Percentiles rank a stretch among this genome's conserved stretches.
phyloP scores from a whole-genome alignment of 257 asterid genomes.

The Handroanthus guayacan region DNA sequence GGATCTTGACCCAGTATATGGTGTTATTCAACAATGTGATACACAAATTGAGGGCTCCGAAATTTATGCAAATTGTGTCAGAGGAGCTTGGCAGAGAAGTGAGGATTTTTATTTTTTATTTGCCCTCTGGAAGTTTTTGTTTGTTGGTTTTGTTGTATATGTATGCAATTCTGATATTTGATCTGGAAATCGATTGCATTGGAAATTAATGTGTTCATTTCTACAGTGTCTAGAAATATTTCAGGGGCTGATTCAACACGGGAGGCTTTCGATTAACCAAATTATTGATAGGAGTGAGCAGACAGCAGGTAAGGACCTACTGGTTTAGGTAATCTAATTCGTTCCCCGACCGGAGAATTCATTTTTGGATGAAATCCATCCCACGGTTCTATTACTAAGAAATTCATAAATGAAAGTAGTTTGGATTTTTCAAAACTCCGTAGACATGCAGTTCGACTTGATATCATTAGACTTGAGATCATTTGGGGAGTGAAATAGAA shows the following conservation, averaged over 20 bases:
- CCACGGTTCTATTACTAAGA: no score
- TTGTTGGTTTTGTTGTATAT: conserved; percentile 16
- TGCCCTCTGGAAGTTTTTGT: not conserved
- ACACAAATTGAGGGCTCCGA: conserved; percentile 78
- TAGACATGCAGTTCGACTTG: no score
- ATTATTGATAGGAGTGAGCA: conserved; percentile 67
- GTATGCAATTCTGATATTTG: conserved; percentile 8
- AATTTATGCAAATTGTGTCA: conserved; percentile 69
- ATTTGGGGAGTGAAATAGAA: no score
- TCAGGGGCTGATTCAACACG: conserved; percentile 85
- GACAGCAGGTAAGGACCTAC: conserved; percentile 52
- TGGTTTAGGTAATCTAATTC: no score
- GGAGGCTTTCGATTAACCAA: conserved; percentile 78
- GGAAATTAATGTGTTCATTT: conserved; percentile 16
- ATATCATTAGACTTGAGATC: no score
- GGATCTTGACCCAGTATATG: conserved; percentile 62
- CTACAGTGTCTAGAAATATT: conserved; percentile 71
- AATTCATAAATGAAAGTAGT: no score
- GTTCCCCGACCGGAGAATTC: no score
- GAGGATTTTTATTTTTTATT: conserved; percentile 24
- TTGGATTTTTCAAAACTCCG: no score
- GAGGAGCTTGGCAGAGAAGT: conserved; percentile 81
- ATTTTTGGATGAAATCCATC: no score
- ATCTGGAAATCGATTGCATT: conserved; percentile 27
- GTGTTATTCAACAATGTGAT: conserved; percentile 72